Evolutionary conservation across 208 protist genomes (phyloP).

Genomic region (Plasmodiophora brassicae): DNA sequence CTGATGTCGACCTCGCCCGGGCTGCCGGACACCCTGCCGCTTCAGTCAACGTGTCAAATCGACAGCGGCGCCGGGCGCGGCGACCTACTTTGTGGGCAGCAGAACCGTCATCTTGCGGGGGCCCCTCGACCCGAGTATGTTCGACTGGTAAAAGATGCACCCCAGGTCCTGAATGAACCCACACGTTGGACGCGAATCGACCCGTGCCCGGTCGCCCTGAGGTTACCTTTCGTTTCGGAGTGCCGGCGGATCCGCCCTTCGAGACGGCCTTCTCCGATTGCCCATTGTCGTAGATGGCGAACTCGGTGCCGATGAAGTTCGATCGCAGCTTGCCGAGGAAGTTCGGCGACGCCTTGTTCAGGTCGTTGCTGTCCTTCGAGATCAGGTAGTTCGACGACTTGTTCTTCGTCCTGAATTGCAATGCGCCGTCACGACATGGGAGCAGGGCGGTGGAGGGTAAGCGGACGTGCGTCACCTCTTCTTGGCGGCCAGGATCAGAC

Average conservation of each 20-base stretch:
- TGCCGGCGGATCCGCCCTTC: not conserved
- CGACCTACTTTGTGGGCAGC: slow-evolving; percentile 47
- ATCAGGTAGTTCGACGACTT: slow-evolving; percentile 68
- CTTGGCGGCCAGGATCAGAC: slow-evolving; percentile 62
- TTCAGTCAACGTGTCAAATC: not conserved
- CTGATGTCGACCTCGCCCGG: not conserved
- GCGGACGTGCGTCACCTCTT: not conserved
- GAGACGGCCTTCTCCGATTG: not conserved
- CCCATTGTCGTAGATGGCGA: slow-evolving; percentile 64
- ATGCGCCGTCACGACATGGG: not conserved
- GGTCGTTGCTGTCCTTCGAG: slow-evolving; percentile 59
- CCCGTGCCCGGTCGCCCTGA: not conserved
- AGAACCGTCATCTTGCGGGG: slow-evolving; percentile 68
- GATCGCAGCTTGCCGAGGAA: slow-evolving; percentile 64
- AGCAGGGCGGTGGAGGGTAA: not conserved
- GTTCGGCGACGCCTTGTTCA: slow-evolving; percentile 42
- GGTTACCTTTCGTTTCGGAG: not conserved
- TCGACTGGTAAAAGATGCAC: slow-evolving; percentile 61
- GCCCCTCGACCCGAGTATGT: slow-evolving; percentile 64
- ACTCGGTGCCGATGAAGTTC: slow-evolving; percentile 68
- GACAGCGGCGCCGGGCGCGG: not conserved
- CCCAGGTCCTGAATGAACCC: slow-evolving; percentile 49
- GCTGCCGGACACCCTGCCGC: not conserved
- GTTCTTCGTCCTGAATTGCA: slow-evolving; percentile 45
- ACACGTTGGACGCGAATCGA: not conserved